phyloP scores from a whole-genome alignment of 2,329 filamentous ascomycete species.

The Aspergillus awamori region DNA sequence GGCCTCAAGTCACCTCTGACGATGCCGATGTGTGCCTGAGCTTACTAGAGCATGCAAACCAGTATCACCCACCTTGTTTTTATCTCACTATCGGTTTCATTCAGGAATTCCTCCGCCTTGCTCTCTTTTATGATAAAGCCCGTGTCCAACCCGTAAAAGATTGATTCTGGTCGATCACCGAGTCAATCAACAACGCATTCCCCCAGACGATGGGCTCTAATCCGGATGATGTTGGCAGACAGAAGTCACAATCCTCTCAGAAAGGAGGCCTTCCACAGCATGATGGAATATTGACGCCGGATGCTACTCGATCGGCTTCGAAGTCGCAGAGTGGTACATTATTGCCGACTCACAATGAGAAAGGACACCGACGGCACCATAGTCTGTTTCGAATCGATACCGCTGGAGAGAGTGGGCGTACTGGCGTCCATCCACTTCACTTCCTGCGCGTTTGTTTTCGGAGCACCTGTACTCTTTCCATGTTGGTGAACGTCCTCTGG shows the following conservation, averaged over 20 bases:
- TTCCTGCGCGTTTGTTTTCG: constrained; percentile 67
- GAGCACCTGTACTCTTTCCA: constrained; percentile 66
- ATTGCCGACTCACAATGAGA: constrained; percentile 32
- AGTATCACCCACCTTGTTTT: background rate
- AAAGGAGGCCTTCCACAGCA: constrained; percentile 8
- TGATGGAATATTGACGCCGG: constrained; percentile 12
- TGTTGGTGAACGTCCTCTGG: constrained; percentile 71
- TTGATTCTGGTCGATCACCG: background rate
- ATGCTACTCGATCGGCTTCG: constrained; percentile 19
- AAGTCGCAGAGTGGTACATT: constrained; percentile 21
- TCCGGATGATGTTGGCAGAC: background rate
- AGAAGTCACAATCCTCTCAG: constrained; percentile 11
- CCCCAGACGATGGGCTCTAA: background rate
- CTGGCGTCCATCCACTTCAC: constrained; percentile 64
- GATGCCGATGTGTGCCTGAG: background rate
- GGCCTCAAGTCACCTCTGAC: background rate
- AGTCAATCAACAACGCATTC: background rate
- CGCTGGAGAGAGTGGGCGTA: constrained; percentile 68
- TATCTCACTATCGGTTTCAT: background rate
- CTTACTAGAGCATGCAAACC: background rate
- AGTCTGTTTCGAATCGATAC: constrained; percentile 40
- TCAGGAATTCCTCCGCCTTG: background rate
- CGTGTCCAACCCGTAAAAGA: background rate
- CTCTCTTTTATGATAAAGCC: background rate
- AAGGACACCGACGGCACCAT: constrained; percentile 19